A percentile compares a stretch with the other conserved stretches of the same genome.
phyloP scores from a whole-genome alignment of 768 basidiomycete species.

The Serendipita sp. region DNA sequence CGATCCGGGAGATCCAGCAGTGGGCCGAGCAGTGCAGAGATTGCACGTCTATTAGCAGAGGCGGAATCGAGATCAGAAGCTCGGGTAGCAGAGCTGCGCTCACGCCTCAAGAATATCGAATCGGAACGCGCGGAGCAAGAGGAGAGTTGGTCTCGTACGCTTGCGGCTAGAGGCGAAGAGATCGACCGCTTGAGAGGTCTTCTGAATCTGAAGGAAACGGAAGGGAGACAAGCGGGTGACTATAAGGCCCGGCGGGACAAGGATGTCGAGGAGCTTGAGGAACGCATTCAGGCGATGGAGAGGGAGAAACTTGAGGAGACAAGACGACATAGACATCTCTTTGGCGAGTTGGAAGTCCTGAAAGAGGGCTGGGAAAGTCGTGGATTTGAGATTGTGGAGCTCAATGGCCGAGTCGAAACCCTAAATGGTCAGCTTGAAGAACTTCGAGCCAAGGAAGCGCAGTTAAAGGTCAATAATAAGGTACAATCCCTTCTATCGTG shows the following conservation, averaged over 20 bases:
- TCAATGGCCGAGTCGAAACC: conserved; percentile 30
- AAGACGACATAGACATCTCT: not conserved
- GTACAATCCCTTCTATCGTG: conserved; percentile 25
- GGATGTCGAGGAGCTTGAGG: conserved; percentile 29
- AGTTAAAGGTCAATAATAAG: conserved; percentile 64
- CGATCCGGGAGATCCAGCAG: conserved; percentile 14
- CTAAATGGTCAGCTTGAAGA: conserved; percentile 65
- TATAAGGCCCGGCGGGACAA: conserved; percentile 32
- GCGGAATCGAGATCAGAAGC: conserved; percentile 65
- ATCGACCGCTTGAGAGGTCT: conserved; percentile 51
- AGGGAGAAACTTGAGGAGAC: conserved; percentile 34
- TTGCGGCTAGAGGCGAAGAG: conserved; percentile 64
- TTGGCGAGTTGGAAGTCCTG: not conserved
- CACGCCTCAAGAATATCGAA: conserved; percentile 48
- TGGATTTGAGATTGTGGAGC: conserved; percentile 34
- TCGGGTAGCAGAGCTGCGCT: conserved; percentile 54
- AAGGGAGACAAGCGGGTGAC: conserved; percentile 33
- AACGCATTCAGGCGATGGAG: conserved; percentile 26
- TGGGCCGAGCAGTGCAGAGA: conserved; percentile 38
- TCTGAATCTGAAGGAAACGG: conserved; percentile 27
- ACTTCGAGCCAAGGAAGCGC: conserved; percentile 39
- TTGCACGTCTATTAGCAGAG: conserved; percentile 56
- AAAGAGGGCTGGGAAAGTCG: conserved; percentile 10
- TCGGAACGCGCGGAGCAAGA: conserved; percentile 77
- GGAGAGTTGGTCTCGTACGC: conserved; percentile 74